phyloP scores from a whole-genome alignment of 2,329 filamentous ascomycete species.

The Penicillium sp. region DNA sequence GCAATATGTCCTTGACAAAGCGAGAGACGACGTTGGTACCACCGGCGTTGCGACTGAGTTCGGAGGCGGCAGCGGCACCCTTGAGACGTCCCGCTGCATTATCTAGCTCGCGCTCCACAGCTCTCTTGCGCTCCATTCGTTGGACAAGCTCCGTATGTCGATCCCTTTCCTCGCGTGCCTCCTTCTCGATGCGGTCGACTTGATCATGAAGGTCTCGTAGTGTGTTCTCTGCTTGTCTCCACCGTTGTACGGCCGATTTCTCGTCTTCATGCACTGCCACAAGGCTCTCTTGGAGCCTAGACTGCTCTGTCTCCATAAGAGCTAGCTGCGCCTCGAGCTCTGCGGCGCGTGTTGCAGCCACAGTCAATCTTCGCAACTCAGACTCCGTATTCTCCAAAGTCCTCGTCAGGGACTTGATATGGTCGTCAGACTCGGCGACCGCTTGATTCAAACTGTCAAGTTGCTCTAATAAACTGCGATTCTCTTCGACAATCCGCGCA shows the following conservation, averaged over 20 bases:
- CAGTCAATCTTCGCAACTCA: slow-evolving; percentile 71
- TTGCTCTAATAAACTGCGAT: slow-evolving; percentile 74
- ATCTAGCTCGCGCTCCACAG: slow-evolving; percentile 77
- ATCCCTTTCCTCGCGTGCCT: slow-evolving; percentile 75
- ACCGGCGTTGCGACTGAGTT: slow-evolving; percentile 58
- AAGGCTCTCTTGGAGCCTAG: slow-evolving; percentile 66
- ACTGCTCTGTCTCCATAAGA: slow-evolving; percentile 78
- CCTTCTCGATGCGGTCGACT: slow-evolving; percentile 81
- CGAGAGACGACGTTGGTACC: slow-evolving; percentile 78
- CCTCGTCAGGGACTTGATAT: slow-evolving; percentile 72
- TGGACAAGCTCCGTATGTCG: slow-evolving; percentile 76
- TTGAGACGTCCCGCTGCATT: slow-evolving; percentile 77
- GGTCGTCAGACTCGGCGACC: slow-evolving; percentile 75
- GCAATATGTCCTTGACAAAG: slow-evolving; percentile 91
- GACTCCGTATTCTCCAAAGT: slow-evolving; percentile 75
- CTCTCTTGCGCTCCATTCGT: slow-evolving; percentile 79
- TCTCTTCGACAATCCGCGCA: slow-evolving; percentile 75
- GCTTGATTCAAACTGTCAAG: slow-evolving; percentile 78
- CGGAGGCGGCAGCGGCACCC: slow-evolving; percentile 70
- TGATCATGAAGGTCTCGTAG: slow-evolving; percentile 80
- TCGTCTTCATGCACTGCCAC: slow-evolving; percentile 69
- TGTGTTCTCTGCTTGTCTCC: slow-evolving; percentile 78
- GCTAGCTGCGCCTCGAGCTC: slow-evolving; percentile 77
- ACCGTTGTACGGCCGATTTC: slow-evolving; percentile 73
- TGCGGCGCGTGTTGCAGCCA: slow-evolving; percentile 69